These are phyloP conservation scores for Aspergillus ruber DNA, from an alignment of 2,329 filamentous ascomycete genomes.

Conservation along the genomic window DNA sequence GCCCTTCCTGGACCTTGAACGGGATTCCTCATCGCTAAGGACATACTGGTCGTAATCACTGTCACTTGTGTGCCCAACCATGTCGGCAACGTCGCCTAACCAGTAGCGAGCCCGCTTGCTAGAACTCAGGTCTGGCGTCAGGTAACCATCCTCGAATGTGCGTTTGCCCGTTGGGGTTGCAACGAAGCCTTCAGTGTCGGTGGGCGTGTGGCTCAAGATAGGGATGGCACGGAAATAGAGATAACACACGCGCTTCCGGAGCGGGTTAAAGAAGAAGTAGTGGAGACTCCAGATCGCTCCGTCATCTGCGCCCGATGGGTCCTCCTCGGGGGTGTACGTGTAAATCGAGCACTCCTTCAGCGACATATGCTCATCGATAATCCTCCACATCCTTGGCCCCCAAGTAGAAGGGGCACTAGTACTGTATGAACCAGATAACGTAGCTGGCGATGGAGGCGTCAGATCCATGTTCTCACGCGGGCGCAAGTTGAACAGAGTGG, in stretches of 20 bases:
- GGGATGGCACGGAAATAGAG: constrained; percentile 81
- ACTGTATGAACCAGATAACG: constrained; percentile 43
- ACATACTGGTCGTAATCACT: constrained; percentile 39
- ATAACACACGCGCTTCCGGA: constrained; percentile 86
- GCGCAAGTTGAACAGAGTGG: constrained; percentile 77
- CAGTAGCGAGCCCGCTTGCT: constrained; percentile 82
- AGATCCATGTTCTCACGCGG: constrained; percentile 48
- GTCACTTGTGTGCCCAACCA: constrained; percentile 37
- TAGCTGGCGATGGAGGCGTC: constrained; percentile 35
- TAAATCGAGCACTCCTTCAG: constrained; percentile 85
- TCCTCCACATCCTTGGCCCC: constrained; percentile 85
- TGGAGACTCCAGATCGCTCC: constrained; percentile 91
- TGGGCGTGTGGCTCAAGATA: constrained; percentile 61
- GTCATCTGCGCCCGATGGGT: constrained; percentile 89
- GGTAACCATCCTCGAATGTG: constrained; percentile 43
- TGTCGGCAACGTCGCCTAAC: constrained; percentile 62
- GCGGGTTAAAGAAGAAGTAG: constrained; percentile 97
- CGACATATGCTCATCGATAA: constrained; percentile 91
- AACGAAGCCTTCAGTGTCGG: constrained; percentile 45
- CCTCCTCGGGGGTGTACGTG: constrained; percentile 80
- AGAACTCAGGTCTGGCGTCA: constrained; percentile 51
- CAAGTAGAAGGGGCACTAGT: constrained; percentile 58
- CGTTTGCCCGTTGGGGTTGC: constrained; percentile 40
- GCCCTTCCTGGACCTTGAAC: constrained; percentile 36
- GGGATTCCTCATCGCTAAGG: constrained; percentile 40